Evolutionary conservation across 164 flowering plant species (phyloP).

Genomic region (Sedum album): DNA sequence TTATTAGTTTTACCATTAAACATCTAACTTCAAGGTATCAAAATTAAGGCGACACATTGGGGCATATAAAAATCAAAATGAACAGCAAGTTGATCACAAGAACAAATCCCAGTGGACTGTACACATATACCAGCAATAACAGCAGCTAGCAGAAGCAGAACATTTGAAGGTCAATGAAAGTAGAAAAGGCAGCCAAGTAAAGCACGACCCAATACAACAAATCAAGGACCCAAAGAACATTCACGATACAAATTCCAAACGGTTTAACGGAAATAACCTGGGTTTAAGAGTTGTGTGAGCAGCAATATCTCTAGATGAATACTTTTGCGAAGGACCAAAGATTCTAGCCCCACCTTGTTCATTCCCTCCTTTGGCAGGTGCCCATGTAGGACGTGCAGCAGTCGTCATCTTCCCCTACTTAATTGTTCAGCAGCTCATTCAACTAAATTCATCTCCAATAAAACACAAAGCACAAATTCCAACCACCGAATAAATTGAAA

Average conservation of each 20-base stretch:
- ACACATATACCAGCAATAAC: not conserved
- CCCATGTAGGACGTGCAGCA: conserved; percentile 98
- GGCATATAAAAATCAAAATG: too few relatives aligned
- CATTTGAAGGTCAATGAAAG: not conserved
- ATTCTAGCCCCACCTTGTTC: conserved; percentile 95
- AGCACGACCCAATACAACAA: not conserved
- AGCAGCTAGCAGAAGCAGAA: not conserved
- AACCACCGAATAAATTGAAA: not conserved
- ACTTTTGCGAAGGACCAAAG: conserved; percentile 96
- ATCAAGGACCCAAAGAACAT: not conserved
- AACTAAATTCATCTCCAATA: not conserved
- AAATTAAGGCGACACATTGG: too few relatives aligned
- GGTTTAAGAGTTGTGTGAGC: conserved; percentile 80
- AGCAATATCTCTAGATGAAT: conserved; percentile 87
- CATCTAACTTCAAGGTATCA: too few relatives aligned
- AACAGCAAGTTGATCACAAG: not conserved
- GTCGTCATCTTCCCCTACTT: conserved; percentile 54
- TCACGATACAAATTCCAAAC: not conserved
- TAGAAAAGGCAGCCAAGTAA: not conserved
- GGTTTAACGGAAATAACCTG: conserved; percentile 32
- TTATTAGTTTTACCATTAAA: too few relatives aligned
- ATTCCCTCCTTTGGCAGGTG: conserved; percentile 96
- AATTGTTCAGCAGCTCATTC: not conserved
- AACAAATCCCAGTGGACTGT: not conserved
- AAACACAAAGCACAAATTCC: not conserved